These are phyloP conservation scores for Tuber melanosporum DNA, from an alignment of 495 filamentous ascomycete species.

Conservation along the genomic window DNA sequence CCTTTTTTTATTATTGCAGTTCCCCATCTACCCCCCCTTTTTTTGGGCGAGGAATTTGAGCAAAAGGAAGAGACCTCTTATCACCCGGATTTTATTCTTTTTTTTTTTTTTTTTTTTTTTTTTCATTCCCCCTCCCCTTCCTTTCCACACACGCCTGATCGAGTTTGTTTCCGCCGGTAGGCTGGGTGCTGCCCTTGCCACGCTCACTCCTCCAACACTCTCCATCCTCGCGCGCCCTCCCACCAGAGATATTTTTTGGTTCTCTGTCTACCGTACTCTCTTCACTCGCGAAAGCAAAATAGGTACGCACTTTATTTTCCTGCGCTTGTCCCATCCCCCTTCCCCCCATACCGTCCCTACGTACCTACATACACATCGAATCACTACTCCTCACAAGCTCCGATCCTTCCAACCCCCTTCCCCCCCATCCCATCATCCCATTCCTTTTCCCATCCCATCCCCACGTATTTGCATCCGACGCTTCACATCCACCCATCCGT, in stretches of 20 bases:
- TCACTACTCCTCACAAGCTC: constrained; percentile 33
- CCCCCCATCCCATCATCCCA: constrained; percentile 27
- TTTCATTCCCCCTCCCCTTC: neutral
- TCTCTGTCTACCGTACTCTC: constrained; percentile 33
- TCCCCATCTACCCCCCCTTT: constrained; percentile 14
- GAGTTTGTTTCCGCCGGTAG: constrained; percentile 32
- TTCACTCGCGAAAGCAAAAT: constrained; percentile 41
- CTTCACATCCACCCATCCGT: constrained; percentile 33
- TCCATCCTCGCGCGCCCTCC: constrained; percentile 38
- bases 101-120: neutral
- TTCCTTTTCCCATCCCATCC: constrained; percentile 4
- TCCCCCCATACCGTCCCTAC: constrained; percentile 11
- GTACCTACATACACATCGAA: constrained; percentile 31
- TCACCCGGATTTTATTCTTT: constrained; percentile 5
- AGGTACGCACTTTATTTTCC: constrained; percentile 41
- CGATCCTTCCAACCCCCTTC: constrained; percentile 34
- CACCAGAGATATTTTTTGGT: constrained; percentile 37
- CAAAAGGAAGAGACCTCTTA: neutral
- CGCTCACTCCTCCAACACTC: constrained; percentile 38
- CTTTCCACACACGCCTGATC: constrained; percentile 30
- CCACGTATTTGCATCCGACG: constrained; percentile 32
- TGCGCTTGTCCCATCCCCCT: constrained; percentile 39
- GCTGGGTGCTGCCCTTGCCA: constrained; percentile 39
- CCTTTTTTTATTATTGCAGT: neutral
- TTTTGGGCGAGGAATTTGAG: constrained; percentile 24